These are phyloP conservation scores for Babjeviella inositovora DNA, from an alignment of 805 yeast species.

Conservation along the genomic window DNA sequence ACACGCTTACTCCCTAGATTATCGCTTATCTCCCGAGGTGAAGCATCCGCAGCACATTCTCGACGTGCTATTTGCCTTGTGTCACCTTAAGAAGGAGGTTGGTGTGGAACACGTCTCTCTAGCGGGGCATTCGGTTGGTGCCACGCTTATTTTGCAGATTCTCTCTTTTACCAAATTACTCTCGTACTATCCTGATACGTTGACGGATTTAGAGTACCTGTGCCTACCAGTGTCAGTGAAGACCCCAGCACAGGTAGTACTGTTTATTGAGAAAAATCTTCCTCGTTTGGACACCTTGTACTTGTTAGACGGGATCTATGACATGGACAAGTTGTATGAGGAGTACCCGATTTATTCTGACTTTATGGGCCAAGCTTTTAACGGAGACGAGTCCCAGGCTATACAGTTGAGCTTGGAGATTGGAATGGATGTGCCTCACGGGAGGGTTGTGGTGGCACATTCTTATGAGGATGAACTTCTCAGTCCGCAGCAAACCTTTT, in stretches of 20 bases:
- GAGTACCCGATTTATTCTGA: conserved; percentile 46
- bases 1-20: conserved; percentile 44
- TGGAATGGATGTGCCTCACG: conserved; percentile 1
- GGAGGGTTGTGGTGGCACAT: conserved; percentile 31
- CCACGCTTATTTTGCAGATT: conserved; percentile 45
- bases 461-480: conserved; percentile 57
- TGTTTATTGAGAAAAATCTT: conserved; percentile 1
- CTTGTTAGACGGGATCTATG: conserved; percentile 60
- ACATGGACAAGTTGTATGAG: conserved; percentile 25
- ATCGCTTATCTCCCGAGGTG: conserved; percentile 47
- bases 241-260: neutral
- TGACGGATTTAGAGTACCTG: conserved; percentile 1
- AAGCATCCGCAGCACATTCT: conserved; percentile 44
- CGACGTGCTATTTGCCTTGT: conserved; percentile 35
- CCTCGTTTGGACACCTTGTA: conserved; percentile 10
- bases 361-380: conserved; percentile 48
- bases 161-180: conserved; percentile 8
- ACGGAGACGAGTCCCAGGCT: conserved; percentile 4
- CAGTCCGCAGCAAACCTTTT: conserved; percentile 27
- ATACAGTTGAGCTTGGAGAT: conserved; percentile 1
- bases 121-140: conserved; percentile 76
- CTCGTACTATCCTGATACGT: conserved; percentile 1
- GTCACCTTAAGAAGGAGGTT: conserved; percentile 7
- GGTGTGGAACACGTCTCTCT: conserved; percentile 10
- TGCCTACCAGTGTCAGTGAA: neutral